Conservation (phyloP, 495 filamentous ascomycete species). For the Talaromyces nanjingensis region DNA sequence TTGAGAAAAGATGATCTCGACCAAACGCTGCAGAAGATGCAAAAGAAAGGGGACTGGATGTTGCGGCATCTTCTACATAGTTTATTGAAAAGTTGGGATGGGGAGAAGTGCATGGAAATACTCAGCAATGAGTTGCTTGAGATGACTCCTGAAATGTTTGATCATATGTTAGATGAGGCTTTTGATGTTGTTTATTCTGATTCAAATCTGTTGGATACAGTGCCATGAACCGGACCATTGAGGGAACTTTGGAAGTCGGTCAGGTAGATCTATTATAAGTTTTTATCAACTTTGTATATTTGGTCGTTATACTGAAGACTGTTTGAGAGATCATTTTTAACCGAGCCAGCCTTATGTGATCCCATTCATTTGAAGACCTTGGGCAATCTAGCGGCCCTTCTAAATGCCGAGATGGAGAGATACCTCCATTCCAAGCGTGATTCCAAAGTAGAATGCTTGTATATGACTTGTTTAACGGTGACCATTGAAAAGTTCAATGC, state of each 20-base stretch:
- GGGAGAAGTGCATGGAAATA: constrained; percentile 6
- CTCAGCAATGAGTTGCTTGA: constrained; percentile 5
- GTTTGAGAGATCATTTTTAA: not conserved
- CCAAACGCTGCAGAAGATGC: not conserved
- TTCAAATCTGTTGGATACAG: not conserved
- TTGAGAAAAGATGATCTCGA: constrained; percentile 1
- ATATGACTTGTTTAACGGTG: too few species aligned
- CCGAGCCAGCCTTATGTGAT: too few species aligned
- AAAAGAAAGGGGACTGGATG: not conserved
- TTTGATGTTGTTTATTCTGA: not conserved
- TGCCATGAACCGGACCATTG: not conserved
- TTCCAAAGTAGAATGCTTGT: too few species aligned
- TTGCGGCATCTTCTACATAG: not conserved
- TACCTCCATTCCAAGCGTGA: too few species aligned
- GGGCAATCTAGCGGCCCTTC: too few species aligned
- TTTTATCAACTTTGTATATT: not conserved
- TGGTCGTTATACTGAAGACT: not conserved
- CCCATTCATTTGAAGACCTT: too few species aligned
- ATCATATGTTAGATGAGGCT: constrained; percentile 3
- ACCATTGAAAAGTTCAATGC: too few species aligned
- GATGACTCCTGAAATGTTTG: not conserved
- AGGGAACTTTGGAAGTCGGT: not conserved
- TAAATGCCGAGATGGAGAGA: too few species aligned
- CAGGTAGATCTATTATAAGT: not conserved
- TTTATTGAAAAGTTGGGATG: not conserved